Evolutionary conservation across 305 asterid genomes (phyloP).

Genomic region (Fraxinus latifolia): DNA sequence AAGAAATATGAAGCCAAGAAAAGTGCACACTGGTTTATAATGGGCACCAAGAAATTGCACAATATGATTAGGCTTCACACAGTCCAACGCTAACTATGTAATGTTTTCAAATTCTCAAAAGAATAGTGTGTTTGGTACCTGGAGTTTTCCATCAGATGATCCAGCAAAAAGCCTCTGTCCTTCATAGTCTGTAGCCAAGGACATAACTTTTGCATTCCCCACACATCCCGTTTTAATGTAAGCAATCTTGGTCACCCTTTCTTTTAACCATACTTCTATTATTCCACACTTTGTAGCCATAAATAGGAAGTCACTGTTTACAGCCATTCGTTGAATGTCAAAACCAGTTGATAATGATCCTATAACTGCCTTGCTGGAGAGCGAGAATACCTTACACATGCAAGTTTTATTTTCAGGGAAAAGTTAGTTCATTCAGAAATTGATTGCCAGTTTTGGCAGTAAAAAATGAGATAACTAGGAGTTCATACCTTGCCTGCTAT

Average conservation of each 20-base stretch:
- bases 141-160: constrained; percentile 64
- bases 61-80: not conserved
- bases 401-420: not conserved
- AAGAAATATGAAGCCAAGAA: not conserved
- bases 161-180: constrained; percentile 76
- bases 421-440: not conserved
- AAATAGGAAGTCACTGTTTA: constrained; percentile 64
- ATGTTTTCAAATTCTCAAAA: not conserved
- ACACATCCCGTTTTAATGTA: constrained; percentile 39
- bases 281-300: constrained; percentile 62
- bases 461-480: not conserved
- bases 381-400: constrained; percentile 54
- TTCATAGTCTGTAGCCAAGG: constrained; percentile 50
- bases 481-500: constrained; percentile 62
- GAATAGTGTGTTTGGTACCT: constrained; percentile 31
- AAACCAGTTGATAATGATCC: constrained; percentile 55
- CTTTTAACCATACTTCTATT: constrained; percentile 73
- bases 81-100: not conserved
- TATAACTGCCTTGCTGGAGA: constrained; percentile 62
- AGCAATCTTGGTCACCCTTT: constrained; percentile 50
- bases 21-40: not conserved
- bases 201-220: constrained; percentile 40
- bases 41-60: not conserved
- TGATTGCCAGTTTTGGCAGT: not conserved
- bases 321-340: constrained; percentile 50